phyloP scores from a whole-genome alignment of 202 grass and related monocot species.

The Zoysia matrella region DNA sequence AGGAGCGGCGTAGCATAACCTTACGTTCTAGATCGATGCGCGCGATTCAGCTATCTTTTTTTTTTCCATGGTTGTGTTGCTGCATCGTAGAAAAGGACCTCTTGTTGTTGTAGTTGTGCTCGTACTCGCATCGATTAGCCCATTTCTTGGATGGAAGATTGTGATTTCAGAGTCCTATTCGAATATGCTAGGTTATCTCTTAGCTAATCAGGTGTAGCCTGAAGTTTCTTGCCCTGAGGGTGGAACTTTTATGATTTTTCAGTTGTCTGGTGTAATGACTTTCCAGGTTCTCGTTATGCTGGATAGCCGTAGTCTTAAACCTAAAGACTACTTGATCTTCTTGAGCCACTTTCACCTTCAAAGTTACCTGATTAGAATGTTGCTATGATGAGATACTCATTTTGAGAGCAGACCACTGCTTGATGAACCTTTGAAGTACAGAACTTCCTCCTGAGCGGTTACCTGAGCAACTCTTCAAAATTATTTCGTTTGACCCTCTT shows the following conservation, averaged over 20 bases:
- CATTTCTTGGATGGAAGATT: too few relatives aligned
- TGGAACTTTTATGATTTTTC: neutral
- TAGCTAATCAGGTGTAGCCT: neutral
- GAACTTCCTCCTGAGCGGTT: slow-evolving; percentile 69
- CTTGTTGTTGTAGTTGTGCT: too few relatives aligned
- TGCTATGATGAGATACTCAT: slow-evolving; percentile 52
- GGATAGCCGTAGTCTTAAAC: too few relatives aligned
- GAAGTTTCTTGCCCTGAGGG: neutral
- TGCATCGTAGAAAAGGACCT: neutral
- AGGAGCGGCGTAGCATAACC: neutral
- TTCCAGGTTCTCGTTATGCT: neutral
- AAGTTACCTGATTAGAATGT: neutral
- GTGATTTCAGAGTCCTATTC: too few relatives aligned
- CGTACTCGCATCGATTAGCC: too few relatives aligned
- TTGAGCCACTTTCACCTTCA: neutral
- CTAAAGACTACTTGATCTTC: neutral
- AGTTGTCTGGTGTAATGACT: neutral
- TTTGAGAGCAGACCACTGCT: slow-evolving; percentile 43
- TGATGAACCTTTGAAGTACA: slow-evolving; percentile 51
- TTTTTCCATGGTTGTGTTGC: too few relatives aligned
- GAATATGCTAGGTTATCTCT: too few relatives aligned
- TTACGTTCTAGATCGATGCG: neutral
- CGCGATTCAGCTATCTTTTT: neutral
- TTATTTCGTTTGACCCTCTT: too few relatives aligned
- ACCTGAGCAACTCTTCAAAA: slow-evolving; percentile 50